A percentile compares a stretch with the other conserved stretches of the same genome.
Conservation (phyloP, 768 basidiomycete species). For the Paxillus involutus region DNA sequence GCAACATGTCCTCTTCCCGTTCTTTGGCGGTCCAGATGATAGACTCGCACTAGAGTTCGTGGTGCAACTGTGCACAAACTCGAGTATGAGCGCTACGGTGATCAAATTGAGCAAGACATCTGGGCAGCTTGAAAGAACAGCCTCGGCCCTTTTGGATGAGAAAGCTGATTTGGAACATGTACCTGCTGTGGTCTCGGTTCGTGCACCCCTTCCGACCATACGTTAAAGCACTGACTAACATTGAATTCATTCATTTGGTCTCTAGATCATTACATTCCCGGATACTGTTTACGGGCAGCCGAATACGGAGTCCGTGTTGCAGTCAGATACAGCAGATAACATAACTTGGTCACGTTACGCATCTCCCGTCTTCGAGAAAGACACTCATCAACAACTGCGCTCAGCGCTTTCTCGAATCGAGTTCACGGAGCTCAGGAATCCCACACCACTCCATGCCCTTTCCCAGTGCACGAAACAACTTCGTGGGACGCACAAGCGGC, state of each 20-base stretch:
- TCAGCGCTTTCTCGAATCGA: conserved; percentile 60
- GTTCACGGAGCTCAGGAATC: conserved; percentile 52
- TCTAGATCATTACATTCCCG: conserved; percentile 48
- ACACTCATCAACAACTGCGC: conserved; percentile 4
- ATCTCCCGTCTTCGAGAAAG: conserved; percentile 10
- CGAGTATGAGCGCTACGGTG: conserved; percentile 68
- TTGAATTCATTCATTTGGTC: not conserved
- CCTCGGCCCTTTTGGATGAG: conserved; percentile 56
- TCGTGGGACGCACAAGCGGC: conserved; percentile 34
- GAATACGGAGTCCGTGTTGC: conserved; percentile 64
- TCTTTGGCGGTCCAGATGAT: conserved; percentile 95
- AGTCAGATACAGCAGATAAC: conserved; percentile 82
- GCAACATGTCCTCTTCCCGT: conserved; percentile 80
- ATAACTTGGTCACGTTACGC: conserved; percentile 72
- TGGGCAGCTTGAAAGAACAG: conserved; percentile 42
- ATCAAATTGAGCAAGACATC: conserved; percentile 52
- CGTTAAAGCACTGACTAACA: not conserved
- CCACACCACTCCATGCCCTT: conserved; percentile 57
- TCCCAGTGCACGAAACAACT: conserved; percentile 39
- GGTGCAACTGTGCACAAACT: conserved; percentile 71
- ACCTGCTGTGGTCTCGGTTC: not conserved
- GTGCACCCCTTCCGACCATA: conserved; percentile 4
- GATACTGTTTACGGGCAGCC: conserved; percentile 74
- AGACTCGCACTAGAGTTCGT: conserved; percentile 80
- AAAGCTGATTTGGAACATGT: conserved; percentile 38